phyloP scores from a whole-genome alignment of 148 eudicot species.

The Persicaria maculosa region DNA sequence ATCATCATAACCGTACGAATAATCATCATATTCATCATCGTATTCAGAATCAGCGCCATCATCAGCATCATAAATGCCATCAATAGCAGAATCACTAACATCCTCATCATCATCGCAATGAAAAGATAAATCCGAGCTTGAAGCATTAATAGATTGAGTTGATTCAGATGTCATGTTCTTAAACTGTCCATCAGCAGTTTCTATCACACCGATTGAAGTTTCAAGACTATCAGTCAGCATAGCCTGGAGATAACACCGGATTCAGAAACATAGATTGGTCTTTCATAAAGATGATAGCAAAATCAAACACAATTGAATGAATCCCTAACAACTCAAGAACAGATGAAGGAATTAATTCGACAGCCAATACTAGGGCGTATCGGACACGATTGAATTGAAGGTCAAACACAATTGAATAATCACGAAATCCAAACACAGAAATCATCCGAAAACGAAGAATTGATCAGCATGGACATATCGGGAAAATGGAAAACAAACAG shows the following conservation, averaged over 20 bases:
- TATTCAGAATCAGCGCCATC: slow-evolving; percentile 31
- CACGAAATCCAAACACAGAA: no score
- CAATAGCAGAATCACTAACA: slow-evolving; percentile 11
- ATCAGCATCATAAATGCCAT: neutral
- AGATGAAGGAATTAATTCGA: no score
- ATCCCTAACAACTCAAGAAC: no score
- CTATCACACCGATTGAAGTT: slow-evolving; percentile 12
- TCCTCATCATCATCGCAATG: slow-evolving; percentile 30
- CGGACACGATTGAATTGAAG: no score
- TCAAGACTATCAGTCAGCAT: slow-evolving; percentile 20
- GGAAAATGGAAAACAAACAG: no score
- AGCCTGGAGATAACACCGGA: slow-evolving; percentile 23
- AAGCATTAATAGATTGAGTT: slow-evolving; percentile 28
- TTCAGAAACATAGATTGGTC: neutral
- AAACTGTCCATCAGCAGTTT: neutral
- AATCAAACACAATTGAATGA: no score
- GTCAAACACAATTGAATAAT: no score
- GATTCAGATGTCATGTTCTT: neutral
- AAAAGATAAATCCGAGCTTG: slow-evolving; percentile 41
- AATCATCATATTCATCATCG: slow-evolving; percentile 26
- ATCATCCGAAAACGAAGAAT: no score
- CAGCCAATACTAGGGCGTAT: no score
- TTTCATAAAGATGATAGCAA: no score
- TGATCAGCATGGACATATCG: no score
- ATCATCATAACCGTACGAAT: slow-evolving; percentile 27